Base-by-base conservation (phyloP, 2,329 filamentous ascomycete genomes). In the Grosmannia penicillata region DNA sequence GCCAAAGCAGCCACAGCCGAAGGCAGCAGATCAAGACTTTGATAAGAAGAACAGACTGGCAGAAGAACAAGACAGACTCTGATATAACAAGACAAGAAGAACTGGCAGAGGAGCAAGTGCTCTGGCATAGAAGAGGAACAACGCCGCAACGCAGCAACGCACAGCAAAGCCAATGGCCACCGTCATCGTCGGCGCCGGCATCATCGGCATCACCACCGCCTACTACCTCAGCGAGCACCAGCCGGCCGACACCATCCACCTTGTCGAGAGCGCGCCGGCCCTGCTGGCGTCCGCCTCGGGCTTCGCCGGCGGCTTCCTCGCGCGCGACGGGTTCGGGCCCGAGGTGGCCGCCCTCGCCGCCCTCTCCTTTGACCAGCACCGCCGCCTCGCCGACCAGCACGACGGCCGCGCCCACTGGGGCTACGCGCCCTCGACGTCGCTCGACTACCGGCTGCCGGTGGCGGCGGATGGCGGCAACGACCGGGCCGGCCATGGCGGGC, bases 281-380 rank as follows among this genome's bases (percentile, higher is more conserved):
- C 65, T 87, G 24, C 84, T 87, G 55, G 68, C 72, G 10, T 82
- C 77, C 23, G 81, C 82, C 0, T 86, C 79, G 3, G 81, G 82
- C 1, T 76, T 72, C 46, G 79, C 81, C 0, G 83, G 69, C 15
- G 82, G 82, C 0, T 89, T 87, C 50, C 52, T 87, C 8, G 81
- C 81, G 0, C 65, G 63, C 25, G 78, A 87, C 53, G 87, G 81
- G 80, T 83, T 82, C 49, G 62, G 64, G 0, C 60, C 71, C 1
- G 60, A 66, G 1, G 59, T 73, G 6, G 39, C 42, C 19, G 59
- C 65, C 1, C 63, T 87, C 1, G 82, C 74, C 8, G 66, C 65
- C 1, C 62, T 87, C 11, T 82, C 77, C 29, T 89, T 82, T 51
- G 65, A 67, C 5, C 65, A 85, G 37, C 82, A 89, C 55, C 63